Evolutionary conservation across 2,329 filamentous ascomycete genomes (phyloP), one percentile per base, ranked within the genome.

Genomic region (Dichotomopilus funicola): DNA sequence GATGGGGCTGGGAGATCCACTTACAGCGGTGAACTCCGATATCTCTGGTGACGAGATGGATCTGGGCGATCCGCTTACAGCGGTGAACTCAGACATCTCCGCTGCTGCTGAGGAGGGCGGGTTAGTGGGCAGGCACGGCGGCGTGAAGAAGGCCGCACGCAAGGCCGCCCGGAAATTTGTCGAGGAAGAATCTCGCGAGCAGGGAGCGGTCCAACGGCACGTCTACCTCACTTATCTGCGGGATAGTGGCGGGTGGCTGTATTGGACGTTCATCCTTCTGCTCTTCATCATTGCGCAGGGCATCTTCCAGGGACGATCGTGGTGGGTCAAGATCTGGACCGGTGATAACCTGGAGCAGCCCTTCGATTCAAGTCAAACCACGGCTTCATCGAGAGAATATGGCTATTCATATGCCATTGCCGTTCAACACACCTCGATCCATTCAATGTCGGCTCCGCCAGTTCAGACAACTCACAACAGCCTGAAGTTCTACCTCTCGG

Each of bases 151-250:
- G 67, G 70, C n/a, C 73, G 70, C n/a, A 62, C 61, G 11, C 67
- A 72, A 13, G 68, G 66, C 35, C 71, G 72, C 47, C 68, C 72
- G 83, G 60, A 87, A 89, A 67, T 92, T 91, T 61, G 81, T 88
- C 33, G 84, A 90, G 65, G 87, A 90, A 2, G 89, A 94, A 68
- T 74, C 73, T n/a, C 79, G 84, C 55, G 86, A 89, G 65, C 79
- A 79, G 52, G 89, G 89, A 1, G 79, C 83, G 5, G 82, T 92
- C 37, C 85, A 85, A 62, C 75, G 75, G 27, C 75, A 75, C 6
- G 78, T 91, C n/a, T 92, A 91, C 59, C 65, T 73, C 10, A 76
- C 77, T 0, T 94, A 91, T 64, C 69, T 91, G 11, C 75, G 75
- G 8, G 81, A 83, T 27, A 87, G 81, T 59, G 88, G 87, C 12